Evolutionary conservation across 805 yeast species (phyloP), one percentile per base, ranked within the genome.

Genomic region (Metschnikowia borealis): DNA sequence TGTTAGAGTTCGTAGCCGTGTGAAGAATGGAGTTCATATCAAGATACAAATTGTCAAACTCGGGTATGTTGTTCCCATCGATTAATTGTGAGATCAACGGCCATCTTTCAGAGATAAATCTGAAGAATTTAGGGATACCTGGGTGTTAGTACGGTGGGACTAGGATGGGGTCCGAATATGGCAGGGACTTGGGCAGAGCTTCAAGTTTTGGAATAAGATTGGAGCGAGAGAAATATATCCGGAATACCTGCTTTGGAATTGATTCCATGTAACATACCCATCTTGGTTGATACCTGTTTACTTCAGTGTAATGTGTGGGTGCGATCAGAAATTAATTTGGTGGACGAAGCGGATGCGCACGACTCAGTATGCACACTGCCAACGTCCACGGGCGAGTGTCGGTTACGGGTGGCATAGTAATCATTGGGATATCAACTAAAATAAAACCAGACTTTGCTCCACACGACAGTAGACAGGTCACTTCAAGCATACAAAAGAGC

Each of bases 71-170:
- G 47, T 79, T 77, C 31, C 85, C 94, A 58, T 85, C 89, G 56
- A 92, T 83, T 62, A 83, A 74, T 68, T 90, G 96, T 10, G 95
- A 85, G 57, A 91, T 90, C 76, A 87, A 77, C 32, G 99, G 99
- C 97, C 98, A 94, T 83, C 99, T 83, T 73, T 94, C 98, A 44
- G 97, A 89, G 74, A 94, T 90, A 75, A 89, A 92, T 71, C 97
- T 83, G 69, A 89, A 94, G 67, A 92, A 94, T 65, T 94, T 94
- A 50, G 99, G 99, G 65, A 94, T 92, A 78, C 98, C 98, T 66
- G 52, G 29, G 21, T 15, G 47, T 51, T 51, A 51, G 49, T 51
- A 51, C 14, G 11, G 20, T 15, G 18, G 13, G 15, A 20, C 18
- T 18, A 13, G 13, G 18, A 8, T 10, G 23, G 15, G 23, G 10